Evolutionary conservation across 768 basidiomycete species (phyloP).

Genomic region (Suillus variegatus): DNA sequence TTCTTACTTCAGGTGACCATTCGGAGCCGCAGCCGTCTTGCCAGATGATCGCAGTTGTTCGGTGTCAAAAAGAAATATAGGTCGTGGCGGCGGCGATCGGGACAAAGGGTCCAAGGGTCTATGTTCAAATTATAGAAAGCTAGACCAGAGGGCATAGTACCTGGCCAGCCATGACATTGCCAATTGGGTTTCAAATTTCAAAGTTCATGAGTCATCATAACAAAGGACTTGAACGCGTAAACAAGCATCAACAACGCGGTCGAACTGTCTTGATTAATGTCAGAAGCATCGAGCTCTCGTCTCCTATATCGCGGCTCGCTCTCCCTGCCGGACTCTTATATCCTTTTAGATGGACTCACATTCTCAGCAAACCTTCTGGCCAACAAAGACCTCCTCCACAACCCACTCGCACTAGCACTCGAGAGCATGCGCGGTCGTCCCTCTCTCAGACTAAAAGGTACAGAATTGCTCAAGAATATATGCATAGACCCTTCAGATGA

Average conservation of each 20-base stretch:
- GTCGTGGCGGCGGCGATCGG: neutral
- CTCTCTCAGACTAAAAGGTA: constrained; percentile 58
- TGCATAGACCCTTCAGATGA: constrained; percentile 62
- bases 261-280: neutral
- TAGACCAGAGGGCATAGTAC: neutral
- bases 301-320: constrained; percentile 38
- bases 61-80: neutral
- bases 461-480: constrained; percentile 51
- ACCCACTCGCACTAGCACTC: neutral
- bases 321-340: constrained; percentile 69
- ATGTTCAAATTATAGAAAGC: neutral
- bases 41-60: neutral
- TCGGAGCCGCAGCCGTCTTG: neutral
- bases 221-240: constrained; percentile 2
- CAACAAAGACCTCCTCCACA: constrained; percentile 43
- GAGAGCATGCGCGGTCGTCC: constrained; percentile 74
- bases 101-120: neutral
- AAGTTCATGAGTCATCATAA: too few relatives aligned
- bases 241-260: neutral
- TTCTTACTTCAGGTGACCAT: neutral
- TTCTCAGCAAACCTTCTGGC: constrained; percentile 54
- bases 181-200: neutral
- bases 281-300: constrained; percentile 1
- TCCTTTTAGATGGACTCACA: constrained; percentile 72
- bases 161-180: neutral